Base-by-base conservation (phyloP, 805 yeast genomes). In the Spathaspora hagerdaliae region DNA sequence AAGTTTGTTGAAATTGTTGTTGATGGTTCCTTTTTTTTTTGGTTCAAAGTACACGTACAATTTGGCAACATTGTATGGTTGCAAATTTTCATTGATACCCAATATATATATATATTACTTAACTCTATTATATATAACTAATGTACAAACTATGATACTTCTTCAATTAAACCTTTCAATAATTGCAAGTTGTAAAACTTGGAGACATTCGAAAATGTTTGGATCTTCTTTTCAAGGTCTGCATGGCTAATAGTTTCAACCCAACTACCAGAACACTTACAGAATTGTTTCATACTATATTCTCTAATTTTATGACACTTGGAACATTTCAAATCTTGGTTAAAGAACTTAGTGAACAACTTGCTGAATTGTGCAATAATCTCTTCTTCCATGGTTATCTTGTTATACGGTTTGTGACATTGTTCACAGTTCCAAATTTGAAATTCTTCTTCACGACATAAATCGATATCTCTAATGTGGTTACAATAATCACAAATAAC, bases 181-280 rank as follows among this genome's bases (percentile, higher is more conserved):
- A 89, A 63, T 44, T 76, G 78, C 53, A 91, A 68, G 34, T 80
- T 83, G 58, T 78, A 87, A 43, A 63, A 75, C 11, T 67, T 65
- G 1, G 92, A 79, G 11, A 89, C 82, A 47, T 78, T 81, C 19
- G 67, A 67, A 59, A 76, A 87, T 0, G 81, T 73, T 6, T 58
- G 61, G 3, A 83, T 55, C 42, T 72, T 71, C 42, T 67, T 65
- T 13, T 69, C 63, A 7, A 89, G 57, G 0, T 72, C 76, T 5
- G 58, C 64, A 41, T 69, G 67, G 5, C 71, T 58, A 15, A 82
- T 60, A 0, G 87, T 80, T 40, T 79, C 83, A 4, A 63, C 69
- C 96, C 96, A 90, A 12, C 65, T 60, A 7, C 99, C 99, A 0
- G 99, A 92, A 61, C 99, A 94, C 15, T 78, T 65, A 64, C 99